Conservation (phyloP, 179 eudicot species). For the Beta macrorhiza region DNA sequence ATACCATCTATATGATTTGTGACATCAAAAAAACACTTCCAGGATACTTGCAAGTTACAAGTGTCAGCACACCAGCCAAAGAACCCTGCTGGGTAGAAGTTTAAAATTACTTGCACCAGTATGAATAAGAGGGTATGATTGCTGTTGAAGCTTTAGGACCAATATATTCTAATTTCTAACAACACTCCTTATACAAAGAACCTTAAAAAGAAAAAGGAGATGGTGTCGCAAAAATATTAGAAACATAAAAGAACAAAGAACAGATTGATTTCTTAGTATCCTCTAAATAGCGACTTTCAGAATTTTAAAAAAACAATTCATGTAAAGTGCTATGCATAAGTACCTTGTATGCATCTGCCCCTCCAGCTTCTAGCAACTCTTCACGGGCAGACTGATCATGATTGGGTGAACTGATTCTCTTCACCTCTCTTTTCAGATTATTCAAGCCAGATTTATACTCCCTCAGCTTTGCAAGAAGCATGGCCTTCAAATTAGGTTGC, state of each 20-base stretch:
- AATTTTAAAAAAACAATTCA: background rate
- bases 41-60: background rate
- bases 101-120: no score
- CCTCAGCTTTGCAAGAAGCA: slow-evolving; percentile 89
- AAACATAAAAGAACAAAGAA: no score
- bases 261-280: background rate
- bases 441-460: slow-evolving; percentile 88
- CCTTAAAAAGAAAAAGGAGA: background rate
- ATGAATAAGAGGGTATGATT: background rate
- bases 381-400: slow-evolving; percentile 64
- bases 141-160: background rate
- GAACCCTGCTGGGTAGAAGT: background rate
- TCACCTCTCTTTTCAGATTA: slow-evolving; percentile 79
- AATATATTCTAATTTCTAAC: background rate
- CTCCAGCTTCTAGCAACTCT: slow-evolving; percentile 76
- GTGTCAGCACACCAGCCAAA: background rate
- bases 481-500: slow-evolving; percentile 91
- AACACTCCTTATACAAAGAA: background rate
- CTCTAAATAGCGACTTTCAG: background rate
- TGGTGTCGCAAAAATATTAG: background rate
- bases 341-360: slow-evolving; percentile 68
- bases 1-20: background rate
- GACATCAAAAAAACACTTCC: background rate
- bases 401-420: slow-evolving; percentile 54
- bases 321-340: background rate